Evolutionary conservation across 2,329 filamentous ascomycete species (phyloP).

Genomic region (Microdochium trichocladiopsis): DNA sequence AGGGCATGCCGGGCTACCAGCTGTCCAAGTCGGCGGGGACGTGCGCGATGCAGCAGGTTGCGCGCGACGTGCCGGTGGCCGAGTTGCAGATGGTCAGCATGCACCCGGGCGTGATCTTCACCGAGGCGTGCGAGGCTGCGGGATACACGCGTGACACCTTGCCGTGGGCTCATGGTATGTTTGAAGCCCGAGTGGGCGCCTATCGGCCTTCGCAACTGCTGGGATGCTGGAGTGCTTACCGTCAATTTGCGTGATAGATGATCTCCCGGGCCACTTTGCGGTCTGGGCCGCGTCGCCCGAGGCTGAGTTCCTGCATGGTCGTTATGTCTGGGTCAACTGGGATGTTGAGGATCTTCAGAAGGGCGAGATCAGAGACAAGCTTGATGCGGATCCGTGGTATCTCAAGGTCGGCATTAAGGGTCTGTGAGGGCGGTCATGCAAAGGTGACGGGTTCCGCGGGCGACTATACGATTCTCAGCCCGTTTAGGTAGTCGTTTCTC

Average conservation of each 20-base stretch:
- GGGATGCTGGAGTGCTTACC: too few species aligned
- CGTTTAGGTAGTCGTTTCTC: too few species aligned
- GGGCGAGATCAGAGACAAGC: conserved; percentile 13
- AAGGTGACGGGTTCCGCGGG: background rate
- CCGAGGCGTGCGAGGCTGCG: conserved; percentile 13
- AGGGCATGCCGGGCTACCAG: conserved; percentile 19
- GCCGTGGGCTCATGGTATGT: conserved; percentile 21
- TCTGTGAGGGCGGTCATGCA: background rate
- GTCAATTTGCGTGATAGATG: conserved; percentile 7
- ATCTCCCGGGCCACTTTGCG: conserved; percentile 24
- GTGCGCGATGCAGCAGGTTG: conserved; percentile 27
- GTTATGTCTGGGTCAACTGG: conserved; percentile 29
- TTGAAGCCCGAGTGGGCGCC: too few species aligned
- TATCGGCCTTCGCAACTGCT: too few species aligned
- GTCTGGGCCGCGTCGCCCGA: conserved; percentile 31
- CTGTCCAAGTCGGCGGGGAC: conserved; percentile 30
- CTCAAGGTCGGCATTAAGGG: conserved; percentile 14
- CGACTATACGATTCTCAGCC: background rate
- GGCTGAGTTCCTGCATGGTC: conserved; percentile 28
- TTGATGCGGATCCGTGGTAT: conserved; percentile 13
- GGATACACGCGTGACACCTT: conserved; percentile 13
- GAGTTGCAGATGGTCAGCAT: conserved; percentile 30
- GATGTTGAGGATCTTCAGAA: conserved; percentile 29
- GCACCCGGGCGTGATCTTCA: conserved; percentile 30
- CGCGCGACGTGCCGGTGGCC: conserved; percentile 21